phyloP scores from a whole-genome alignment of 1,284 basidiomycete species.

The Sparassis latifolia region DNA sequence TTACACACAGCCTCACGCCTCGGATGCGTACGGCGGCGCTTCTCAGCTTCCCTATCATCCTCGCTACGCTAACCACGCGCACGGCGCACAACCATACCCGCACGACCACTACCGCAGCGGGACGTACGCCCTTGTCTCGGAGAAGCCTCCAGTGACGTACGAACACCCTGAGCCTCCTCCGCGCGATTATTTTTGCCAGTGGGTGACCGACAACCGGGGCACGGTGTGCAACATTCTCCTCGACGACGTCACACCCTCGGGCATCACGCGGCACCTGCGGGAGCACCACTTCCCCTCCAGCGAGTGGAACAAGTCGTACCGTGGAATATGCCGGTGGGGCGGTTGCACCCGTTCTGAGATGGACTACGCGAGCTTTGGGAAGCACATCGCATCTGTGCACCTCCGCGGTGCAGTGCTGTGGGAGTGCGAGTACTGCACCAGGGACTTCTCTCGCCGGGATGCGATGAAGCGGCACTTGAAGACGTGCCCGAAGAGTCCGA shows the following conservation, averaged over 20 bases:
- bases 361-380: background rate
- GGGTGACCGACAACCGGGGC: too few species aligned
- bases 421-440: background rate
- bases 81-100: background rate
- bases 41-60: too few species aligned
- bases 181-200: background rate
- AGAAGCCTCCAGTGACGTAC: background rate
- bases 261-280: background rate
- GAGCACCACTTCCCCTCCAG: background rate
- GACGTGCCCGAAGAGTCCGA: background rate
- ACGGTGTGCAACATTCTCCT: background rate
- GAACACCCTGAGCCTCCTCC: background rate
- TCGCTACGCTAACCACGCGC: background rate
- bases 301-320: background rate
- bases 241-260: background rate
- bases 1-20: too few species aligned
- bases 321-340: background rate
- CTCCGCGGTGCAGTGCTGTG: background rate
- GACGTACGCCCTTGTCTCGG: background rate
- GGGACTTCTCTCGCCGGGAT: background rate
- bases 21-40: too few species aligned
- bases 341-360: background rate
- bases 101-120: background rate
- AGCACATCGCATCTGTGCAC: slow-evolving; percentile 4
- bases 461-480: background rate